phyloP scores from a whole-genome alignment of 2,329 filamentous ascomycete genomes.

The Hymenoscyphus occultus region DNA sequence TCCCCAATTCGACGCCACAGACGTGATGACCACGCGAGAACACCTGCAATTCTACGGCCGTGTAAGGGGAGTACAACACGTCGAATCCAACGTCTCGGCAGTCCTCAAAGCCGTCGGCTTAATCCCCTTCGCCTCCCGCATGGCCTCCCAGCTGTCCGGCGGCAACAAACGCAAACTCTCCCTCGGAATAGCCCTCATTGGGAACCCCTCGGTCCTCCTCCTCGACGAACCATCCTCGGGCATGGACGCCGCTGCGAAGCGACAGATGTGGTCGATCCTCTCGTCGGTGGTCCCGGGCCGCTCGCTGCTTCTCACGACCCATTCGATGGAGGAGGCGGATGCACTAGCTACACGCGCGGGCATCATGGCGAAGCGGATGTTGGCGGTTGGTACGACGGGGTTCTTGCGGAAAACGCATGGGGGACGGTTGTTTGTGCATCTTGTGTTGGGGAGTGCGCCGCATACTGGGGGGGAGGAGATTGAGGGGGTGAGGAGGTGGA shows the following conservation, averaged over 20 bases:
- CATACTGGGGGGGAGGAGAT: too few relatives aligned
- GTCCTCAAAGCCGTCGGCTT: constrained; percentile 82
- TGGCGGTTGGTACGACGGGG: too few relatives aligned
- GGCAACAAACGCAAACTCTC: constrained; percentile 94
- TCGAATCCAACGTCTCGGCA: constrained; percentile 73
- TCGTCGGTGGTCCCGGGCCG: constrained; percentile 70
- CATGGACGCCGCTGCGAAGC: constrained; percentile 86
- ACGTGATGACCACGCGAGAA: constrained; percentile 85
- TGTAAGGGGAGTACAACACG: constrained; percentile 72
- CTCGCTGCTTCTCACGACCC: constrained; percentile 85
- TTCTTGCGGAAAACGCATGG: too few relatives aligned
- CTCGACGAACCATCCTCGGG: constrained; percentile 88
- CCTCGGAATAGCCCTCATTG: constrained; percentile 87
- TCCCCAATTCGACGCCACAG: constrained; percentile 83
- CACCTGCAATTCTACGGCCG: constrained; percentile 86
- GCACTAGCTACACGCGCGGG: constrained; percentile 79
- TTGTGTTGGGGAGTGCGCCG: too few relatives aligned
- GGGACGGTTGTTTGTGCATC: too few relatives aligned
- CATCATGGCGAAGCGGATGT: too few relatives aligned
- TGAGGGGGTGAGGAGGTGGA: too few relatives aligned
- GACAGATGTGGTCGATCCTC: constrained; percentile 89
- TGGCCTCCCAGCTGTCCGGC: constrained; percentile 77
- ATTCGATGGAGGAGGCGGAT: constrained; percentile 94
- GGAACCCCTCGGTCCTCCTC: constrained; percentile 81
- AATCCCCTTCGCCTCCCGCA: constrained; percentile 64